Conservation (phyloP, 1,284 basidiomycete genomes). For the Schizopora paradoxa region DNA sequence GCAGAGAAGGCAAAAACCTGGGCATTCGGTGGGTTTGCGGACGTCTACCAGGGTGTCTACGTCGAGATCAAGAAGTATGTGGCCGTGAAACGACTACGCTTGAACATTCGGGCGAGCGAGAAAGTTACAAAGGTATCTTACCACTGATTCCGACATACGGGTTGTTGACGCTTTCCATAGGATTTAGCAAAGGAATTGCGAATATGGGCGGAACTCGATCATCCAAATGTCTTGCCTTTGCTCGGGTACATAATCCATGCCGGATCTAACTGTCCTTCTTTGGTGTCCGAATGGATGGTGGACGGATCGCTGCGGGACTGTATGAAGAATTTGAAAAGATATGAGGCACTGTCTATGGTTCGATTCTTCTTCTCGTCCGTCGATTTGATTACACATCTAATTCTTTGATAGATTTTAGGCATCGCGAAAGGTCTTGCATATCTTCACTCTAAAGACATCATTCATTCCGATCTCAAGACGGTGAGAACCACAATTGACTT, state of each 20-base stretch:
- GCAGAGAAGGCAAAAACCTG: too few relatives aligned
- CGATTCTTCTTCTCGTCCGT: background rate
- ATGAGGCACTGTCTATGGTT: background rate
- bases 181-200: constrained; percentile 4
- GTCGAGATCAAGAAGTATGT: too few relatives aligned
- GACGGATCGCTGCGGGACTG: constrained; percentile 1
- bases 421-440: constrained; percentile 5
- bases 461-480: constrained; percentile 10
- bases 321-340: constrained; percentile 1
- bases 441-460: constrained; percentile 1
- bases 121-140: too few relatives aligned
- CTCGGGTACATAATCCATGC: constrained; percentile 4
- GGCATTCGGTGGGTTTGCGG: too few relatives aligned
- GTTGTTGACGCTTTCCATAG: background rate
- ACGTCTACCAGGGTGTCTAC: too few relatives aligned
- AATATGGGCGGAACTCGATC: constrained; percentile 3
- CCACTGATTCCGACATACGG: too few relatives aligned
- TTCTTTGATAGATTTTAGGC: background rate
- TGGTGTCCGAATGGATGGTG: constrained; percentile 10
- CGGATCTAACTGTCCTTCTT: background rate
- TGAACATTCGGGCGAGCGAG: too few relatives aligned
- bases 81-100: too few relatives aligned
- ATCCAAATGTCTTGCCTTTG: constrained; percentile 8
- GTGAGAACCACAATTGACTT: background rate
- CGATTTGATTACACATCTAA: background rate